phyloP scores from a whole-genome alignment of 345 rosid genomes.

The Toxicodendron radicans region DNA sequence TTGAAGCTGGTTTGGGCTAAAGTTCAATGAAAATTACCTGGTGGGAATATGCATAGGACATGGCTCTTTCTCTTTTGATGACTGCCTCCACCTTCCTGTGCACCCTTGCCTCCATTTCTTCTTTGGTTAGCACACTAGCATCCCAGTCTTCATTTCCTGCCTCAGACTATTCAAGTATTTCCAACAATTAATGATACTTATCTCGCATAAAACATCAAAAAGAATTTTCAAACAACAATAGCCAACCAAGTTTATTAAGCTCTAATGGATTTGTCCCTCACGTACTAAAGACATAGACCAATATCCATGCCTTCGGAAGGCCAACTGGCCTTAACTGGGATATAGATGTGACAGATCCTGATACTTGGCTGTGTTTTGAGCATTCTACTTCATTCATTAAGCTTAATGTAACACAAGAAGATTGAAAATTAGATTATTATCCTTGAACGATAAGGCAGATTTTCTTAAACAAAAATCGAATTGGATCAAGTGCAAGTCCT shows the following conservation, averaged over 20 bases:
- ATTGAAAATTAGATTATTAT: background rate
- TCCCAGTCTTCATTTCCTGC: slow-evolving; percentile 82
- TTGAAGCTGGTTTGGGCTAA: background rate
- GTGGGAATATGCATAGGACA: slow-evolving; percentile 86
- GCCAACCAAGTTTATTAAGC: background rate
- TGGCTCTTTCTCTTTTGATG: slow-evolving; percentile 85
- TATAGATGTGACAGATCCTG: background rate
- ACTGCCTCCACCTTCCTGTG: slow-evolving; percentile 80
- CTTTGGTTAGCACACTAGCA: slow-evolving; percentile 72
- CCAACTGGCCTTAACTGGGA: background rate
- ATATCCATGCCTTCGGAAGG: too few species aligned
- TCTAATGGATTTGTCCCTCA: background rate
- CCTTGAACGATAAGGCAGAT: background rate
- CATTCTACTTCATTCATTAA: background rate
- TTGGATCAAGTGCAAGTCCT: too few species aligned
- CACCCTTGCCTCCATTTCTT: slow-evolving; percentile 68
- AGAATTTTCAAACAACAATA: background rate
- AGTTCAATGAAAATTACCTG: slow-evolving; percentile 51
- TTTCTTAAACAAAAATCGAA: too few species aligned
- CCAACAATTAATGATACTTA: slow-evolving; percentile 9
- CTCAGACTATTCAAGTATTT: slow-evolving; percentile 50
- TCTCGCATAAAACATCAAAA: background rate
- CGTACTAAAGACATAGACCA: too few species aligned
- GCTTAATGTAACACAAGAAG: background rate
- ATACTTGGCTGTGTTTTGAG: background rate